Percentiles rank a stretch among this genome's conserved stretches.
Evolutionary conservation across 352 stramenopile genomes (phyloP).

Genomic region (Globisporangium nagaii): DNA sequence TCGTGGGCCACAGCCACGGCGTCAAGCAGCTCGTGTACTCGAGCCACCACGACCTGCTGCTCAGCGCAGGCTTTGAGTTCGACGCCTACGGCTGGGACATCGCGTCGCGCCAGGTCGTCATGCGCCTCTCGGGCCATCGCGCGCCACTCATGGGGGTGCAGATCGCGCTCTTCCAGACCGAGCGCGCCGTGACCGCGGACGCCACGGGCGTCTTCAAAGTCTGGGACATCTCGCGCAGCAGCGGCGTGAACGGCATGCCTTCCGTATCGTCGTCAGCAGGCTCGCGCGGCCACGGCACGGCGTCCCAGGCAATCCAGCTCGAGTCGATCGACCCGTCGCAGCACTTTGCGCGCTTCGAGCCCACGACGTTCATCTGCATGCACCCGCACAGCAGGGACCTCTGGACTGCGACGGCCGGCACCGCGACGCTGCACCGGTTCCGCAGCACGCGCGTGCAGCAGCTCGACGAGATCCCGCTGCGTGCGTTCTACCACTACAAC

Average conservation of each 20-base stretch:
- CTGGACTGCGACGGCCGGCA: constrained; percentile 43
- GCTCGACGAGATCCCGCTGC: constrained; percentile 62
- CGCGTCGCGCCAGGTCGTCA: constrained; percentile 59
- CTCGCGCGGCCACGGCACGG: constrained; percentile 6
- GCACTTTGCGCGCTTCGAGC: constrained; percentile 48
- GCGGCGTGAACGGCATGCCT: constrained; percentile 7
- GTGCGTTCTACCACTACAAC: constrained; percentile 66
- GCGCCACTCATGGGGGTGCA: constrained; percentile 72
- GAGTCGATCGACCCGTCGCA: constrained; percentile 58
- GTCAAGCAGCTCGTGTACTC: constrained; percentile 81
- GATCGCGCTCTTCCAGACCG: constrained; percentile 64
- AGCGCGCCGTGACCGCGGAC: constrained; percentile 79
- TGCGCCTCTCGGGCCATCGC: constrained; percentile 63
- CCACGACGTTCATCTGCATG: constrained; percentile 51
- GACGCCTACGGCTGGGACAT: constrained; percentile 83
- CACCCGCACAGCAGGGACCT: constrained; percentile 52
- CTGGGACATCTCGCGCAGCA: constrained; percentile 72
- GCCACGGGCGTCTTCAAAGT: constrained; percentile 70
- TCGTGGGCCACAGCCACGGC: constrained; percentile 56
- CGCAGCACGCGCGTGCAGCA: constrained; percentile 53
- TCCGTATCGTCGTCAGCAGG: not conserved
- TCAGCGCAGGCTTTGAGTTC: constrained; percentile 84
- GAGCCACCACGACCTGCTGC: constrained; percentile 58
- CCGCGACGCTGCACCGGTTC: constrained; percentile 50
- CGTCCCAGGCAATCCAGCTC: constrained; percentile 51